Evolutionary conservation across 208 protist species (phyloP), one percentile per base, ranked within the genome.

Genomic region (Balamuthia mandrillaris): DNA sequence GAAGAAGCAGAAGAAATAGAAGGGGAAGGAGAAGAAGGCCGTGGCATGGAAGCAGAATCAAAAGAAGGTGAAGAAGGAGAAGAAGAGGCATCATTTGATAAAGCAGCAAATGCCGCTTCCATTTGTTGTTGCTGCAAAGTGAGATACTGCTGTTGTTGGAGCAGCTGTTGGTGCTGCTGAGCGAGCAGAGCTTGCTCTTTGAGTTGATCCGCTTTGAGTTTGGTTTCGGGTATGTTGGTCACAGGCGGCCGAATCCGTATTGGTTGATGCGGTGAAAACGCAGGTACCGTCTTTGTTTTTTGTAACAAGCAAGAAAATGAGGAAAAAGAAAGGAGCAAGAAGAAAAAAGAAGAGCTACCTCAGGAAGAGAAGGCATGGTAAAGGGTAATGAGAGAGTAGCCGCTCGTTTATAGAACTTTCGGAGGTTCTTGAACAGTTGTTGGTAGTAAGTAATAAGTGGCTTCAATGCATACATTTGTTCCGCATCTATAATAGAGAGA

Each of bases 381-480:
- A 82, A 66, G 33, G 45, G 37, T 33, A 54, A 44, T 3, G 75
- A 82, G 18, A 82, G 29, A 10, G 52, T n/a, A 14, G 29, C 18
- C 16, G 56, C 75, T 35, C 65, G 37, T 7, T 16, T 10, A 42
- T 66, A 82, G 12, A 82, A 35, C 41, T 82, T 82, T 42, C 51
- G 42, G n/a, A 42, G 14, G 21, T 24, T 16, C 56, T 82, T 82
- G 56, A 82, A 82, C 5, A 82, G 75, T 31, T 82, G 51, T 24
- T 65, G 33, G 52, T 66, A 31, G 16, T 66, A 82, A 2, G 75
- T 82, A 9, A 35, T 65, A 24, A 82, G 60, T 6, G 75, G 75
- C 33, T 65, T 82, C 49, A 82, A 54, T 6, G 75, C 65, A 39
- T 82, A 82, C 27, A 24, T 44, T 29, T 82, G 75, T 35, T 82